These are phyloP conservation scores for Globisporangium yorkense DNA, from an alignment of 352 stramenopile genomes.

Conservation along the genomic window DNA sequence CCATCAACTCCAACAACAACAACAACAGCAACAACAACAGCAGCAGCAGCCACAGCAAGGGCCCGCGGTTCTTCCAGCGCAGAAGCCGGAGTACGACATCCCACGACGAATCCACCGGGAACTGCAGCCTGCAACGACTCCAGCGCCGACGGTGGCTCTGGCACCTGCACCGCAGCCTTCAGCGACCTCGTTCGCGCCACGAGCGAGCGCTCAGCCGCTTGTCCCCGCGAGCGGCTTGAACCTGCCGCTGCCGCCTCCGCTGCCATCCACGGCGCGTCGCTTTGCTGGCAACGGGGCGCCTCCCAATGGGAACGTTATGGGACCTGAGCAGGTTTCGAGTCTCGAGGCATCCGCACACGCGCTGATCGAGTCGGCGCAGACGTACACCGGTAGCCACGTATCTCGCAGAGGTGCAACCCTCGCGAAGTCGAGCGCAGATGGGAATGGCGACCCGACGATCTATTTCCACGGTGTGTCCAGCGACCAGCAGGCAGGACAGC, in stretches of 20 bases:
- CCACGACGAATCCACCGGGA: slow-evolving; percentile 33
- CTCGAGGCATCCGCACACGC: background rate
- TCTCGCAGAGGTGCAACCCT: background rate
- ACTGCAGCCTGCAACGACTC: slow-evolving; percentile 8
- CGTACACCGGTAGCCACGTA: background rate
- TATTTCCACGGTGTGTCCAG: background rate
- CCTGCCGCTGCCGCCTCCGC: slow-evolving; percentile 8
- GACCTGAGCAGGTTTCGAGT: background rate
- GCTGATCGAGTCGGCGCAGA: background rate
- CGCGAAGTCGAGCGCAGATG: background rate
- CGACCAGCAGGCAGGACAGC: background rate
- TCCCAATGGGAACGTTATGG: background rate
- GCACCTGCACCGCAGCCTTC: background rate
- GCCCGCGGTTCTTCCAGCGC: slow-evolving; percentile 12
- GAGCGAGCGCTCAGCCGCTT: background rate
- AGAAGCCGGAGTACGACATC: slow-evolving; percentile 19
- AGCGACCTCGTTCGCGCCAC: background rate
- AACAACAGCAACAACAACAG: background rate
- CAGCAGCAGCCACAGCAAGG: background rate
- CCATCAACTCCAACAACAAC: slow-evolving; percentile 19
- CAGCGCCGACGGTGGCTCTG: background rate
- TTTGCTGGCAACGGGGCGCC: slow-evolving; percentile 1
- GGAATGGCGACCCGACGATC: too few relatives aligned
- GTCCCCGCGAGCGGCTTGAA: slow-evolving; percentile 3
- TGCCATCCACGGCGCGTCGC: slow-evolving; percentile 7